Evolutionary conservation across 106 monocot genomes (phyloP).

Genomic region (Amphibolis antarctica): DNA sequence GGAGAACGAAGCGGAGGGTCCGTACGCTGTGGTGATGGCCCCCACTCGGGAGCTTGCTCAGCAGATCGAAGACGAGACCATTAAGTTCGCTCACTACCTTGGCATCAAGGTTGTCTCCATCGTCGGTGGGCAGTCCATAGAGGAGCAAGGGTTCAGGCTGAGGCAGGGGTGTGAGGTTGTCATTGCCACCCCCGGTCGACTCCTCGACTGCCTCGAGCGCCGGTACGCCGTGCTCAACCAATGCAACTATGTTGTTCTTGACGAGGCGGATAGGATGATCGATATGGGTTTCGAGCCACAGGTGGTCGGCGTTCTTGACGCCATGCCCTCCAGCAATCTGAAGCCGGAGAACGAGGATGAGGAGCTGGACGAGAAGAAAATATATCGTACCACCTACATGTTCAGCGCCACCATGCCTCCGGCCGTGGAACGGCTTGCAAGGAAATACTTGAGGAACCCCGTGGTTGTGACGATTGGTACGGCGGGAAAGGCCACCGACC

Average conservation of each 20-base stretch:
- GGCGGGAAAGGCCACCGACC: conserved; percentile 88
- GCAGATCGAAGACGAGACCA: conserved; percentile 96
- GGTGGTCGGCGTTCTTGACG: conserved; percentile 98
- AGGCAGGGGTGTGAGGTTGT: conserved; percentile 97
- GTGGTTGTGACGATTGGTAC: conserved; percentile 96
- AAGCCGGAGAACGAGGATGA: conserved; percentile 99
- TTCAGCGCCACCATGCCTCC: conserved; percentile 99
- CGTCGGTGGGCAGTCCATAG: conserved; percentile 96
- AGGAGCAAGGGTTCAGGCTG: conserved; percentile 91
- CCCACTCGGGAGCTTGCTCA: conserved; percentile 95
- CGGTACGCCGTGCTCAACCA: conserved; percentile 94
- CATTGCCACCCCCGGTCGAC: conserved; percentile 86
- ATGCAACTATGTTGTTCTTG: conserved; percentile 99
- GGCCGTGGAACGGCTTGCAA: conserved; percentile 79
- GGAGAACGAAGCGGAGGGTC: conserved; percentile 88
- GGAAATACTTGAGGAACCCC: conserved; percentile 89
- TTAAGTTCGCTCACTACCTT: conserved; percentile 86
- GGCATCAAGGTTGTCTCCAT: conserved; percentile 97
- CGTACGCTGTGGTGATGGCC: conserved; percentile 96
- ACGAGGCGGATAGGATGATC: conserved; percentile 98
- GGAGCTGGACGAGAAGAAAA: conserved; percentile 83
- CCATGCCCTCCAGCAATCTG: conserved; percentile 95
- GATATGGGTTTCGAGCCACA: conserved; percentile 99
- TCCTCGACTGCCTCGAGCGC: conserved; percentile 84
- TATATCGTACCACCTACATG: conserved; percentile 98